Evolutionary conservation across 2,329 filamentous ascomycete species (phyloP).

Genomic region (Monosporascus sp.): DNA sequence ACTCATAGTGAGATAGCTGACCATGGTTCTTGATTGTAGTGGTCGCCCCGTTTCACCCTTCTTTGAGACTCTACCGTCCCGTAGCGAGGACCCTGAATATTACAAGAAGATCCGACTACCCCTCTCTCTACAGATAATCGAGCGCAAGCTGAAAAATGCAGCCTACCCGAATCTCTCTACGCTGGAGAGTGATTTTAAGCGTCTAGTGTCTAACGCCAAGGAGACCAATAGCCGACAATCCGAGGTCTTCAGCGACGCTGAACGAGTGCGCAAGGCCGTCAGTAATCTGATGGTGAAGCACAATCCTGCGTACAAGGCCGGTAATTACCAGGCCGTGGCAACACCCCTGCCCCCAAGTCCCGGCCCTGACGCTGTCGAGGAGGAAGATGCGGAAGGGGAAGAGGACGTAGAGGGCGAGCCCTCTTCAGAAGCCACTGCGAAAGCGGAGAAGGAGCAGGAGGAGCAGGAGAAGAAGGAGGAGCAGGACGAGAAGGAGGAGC

Average conservation of each 20-base stretch:
- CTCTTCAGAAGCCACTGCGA: slow-evolving; percentile 2
- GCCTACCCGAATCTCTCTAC: slow-evolving; percentile 67
- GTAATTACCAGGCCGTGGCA: slow-evolving; percentile 63
- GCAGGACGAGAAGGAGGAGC: slow-evolving; percentile 22
- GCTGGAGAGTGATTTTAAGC: slow-evolving; percentile 80
- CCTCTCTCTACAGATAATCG: slow-evolving; percentile 71
- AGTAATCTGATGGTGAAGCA: slow-evolving; percentile 84
- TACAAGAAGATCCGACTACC: slow-evolving; percentile 74
- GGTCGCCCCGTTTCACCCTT: slow-evolving; percentile 69
- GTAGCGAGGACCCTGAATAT: slow-evolving; percentile 64
- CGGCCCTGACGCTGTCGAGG: slow-evolving; percentile 35
- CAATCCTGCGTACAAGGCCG: slow-evolving; percentile 73
- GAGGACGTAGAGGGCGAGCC: slow-evolving; percentile 12
- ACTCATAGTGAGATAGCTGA: slow-evolving; percentile 7
- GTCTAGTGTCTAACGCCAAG: slow-evolving; percentile 83
- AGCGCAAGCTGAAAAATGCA: slow-evolving; percentile 64
- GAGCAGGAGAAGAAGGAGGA: slow-evolving; percentile 16
- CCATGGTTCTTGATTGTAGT: slow-evolving; percentile 35
- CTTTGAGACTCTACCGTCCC: slow-evolving; percentile 67
- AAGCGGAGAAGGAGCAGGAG: slow-evolving; percentile 20
- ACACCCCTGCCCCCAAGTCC: slow-evolving; percentile 59
- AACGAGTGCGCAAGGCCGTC: slow-evolving; percentile 77
- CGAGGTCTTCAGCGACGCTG: slow-evolving; percentile 73
- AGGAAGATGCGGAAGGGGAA: slow-evolving; percentile 16
- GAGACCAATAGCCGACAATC: slow-evolving; percentile 73